These are phyloP conservation scores for Cladophialophora yegresii DNA, from an alignment of 2,329 filamentous ascomycete genomes.

Conservation along the genomic window DNA sequence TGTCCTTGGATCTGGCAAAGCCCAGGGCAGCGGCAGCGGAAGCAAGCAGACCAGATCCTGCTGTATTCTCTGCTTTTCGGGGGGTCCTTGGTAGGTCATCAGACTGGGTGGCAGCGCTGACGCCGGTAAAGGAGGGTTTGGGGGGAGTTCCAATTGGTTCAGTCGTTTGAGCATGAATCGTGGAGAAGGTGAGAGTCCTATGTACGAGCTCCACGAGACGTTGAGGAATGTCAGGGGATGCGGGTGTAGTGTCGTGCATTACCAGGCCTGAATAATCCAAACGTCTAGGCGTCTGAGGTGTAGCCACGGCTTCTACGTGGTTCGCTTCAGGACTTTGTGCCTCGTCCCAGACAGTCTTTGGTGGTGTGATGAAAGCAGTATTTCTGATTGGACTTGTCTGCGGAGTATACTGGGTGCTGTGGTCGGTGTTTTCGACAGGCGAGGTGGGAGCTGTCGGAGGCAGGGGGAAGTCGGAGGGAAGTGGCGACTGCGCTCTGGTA, in stretches of 20 bases:
- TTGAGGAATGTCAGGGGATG: constrained; percentile 25
- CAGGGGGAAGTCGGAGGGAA: constrained; percentile 35
- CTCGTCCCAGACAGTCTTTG: constrained; percentile 48
- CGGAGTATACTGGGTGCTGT: constrained; percentile 49
- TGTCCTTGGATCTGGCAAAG: constrained; percentile 33
- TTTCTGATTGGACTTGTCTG: constrained; percentile 41
- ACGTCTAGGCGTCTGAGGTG: constrained; percentile 23
- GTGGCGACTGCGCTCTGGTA: constrained; percentile 12
- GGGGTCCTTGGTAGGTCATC: constrained; percentile 38
- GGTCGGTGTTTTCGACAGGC: constrained; percentile 42
- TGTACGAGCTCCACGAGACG: constrained; percentile 15
- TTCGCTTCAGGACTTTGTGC: constrained; percentile 47
- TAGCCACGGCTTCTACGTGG: constrained; percentile 6
- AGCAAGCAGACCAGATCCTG: constrained; percentile 32
- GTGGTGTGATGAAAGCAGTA: constrained; percentile 43
- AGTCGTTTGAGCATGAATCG: constrained; percentile 39
- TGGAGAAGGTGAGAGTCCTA: constrained; percentile 39
- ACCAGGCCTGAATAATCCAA: constrained; percentile 40
- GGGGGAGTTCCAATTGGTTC: constrained; percentile 37
- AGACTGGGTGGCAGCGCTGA: constrained; percentile 37
- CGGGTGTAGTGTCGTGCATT: constrained; percentile 32
- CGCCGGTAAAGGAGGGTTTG: constrained; percentile 40
- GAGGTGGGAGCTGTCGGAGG: constrained; percentile 35
- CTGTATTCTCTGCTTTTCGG: constrained; percentile 42
- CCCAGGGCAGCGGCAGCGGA: constrained; percentile 33